Base-by-base conservation (phyloP, 2,329 filamentous ascomycete species). In the Penicillium sp. region DNA sequence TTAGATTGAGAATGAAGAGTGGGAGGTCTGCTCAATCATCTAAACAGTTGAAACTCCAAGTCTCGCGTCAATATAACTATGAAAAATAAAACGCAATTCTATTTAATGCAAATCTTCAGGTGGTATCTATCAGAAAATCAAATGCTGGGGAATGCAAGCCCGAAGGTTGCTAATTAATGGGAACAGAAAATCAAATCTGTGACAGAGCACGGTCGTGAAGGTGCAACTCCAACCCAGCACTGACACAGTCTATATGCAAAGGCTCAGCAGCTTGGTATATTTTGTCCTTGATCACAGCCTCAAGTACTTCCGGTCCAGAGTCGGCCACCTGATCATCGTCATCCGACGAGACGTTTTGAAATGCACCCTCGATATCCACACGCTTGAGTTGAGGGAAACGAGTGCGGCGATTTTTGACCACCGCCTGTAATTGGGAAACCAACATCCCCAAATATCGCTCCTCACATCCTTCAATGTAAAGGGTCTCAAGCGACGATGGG, bases 401-500 rank as follows among this genome's bases (percentile, higher is more conserved):
- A 10, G 52, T 55, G n/a, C 39, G 43, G n/a, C 61, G 61, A 38
- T 58, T 61, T 11, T 61, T 57, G 8, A 71, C 49, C 8, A 71
- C 60, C 11, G 48, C 22, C 10, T 56, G 53, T 13, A 71, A 48
- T 44, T 71, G 68, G 20, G 48, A 50, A 8, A 67, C 53, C 5
- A 71, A 56, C 62, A 69, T 71, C 0, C 39, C 49, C 14, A 71
- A 26, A 18, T 62, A 51, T 11, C 59, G 57, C 53, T 71, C 69
- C 38, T 68, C 66, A 44, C 67, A 71, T 1, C 62, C 63, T 53
- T 71, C 68, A 7, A 71, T 62, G 29, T 63, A 69, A 4, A 71
- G 39, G 1, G 58, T 59, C 31, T 69, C 61, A 8, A 71, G 48
- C 1, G 65, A 64, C 1, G 22, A 22, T 1, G 69, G 68, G 0